Evolutionary conservation across 2,329 filamentous ascomycete species (phyloP), one percentile per base, ranked within the genome.

Genomic region (Fusarium nanum): DNA sequence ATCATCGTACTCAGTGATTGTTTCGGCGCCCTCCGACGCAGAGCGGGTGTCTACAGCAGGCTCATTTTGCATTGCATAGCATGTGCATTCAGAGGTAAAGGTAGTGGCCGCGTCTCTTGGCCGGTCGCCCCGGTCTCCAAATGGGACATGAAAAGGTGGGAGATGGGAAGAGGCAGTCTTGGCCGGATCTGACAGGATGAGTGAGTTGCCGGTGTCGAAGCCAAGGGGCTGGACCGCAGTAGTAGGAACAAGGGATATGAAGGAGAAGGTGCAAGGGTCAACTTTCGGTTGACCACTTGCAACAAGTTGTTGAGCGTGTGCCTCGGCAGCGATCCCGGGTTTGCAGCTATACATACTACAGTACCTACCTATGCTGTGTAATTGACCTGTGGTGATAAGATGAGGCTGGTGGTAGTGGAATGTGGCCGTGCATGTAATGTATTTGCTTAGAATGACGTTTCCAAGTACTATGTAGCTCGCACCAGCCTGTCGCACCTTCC

Each of bases 291-390:
- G 56, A 45, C 27, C 47, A 18, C 18, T 30, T 34, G 14, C 53
- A 23, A 41, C 49, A 49, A 30, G 23, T 25, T 14, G n/a, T 28
- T 30, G 25, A 32, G 30, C 16, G 48, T 66, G 60, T 69, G 66
- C 47, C 67, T 55, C 56, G 67, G 56, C 56, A 30, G 18, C 10
- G 42, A 50, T 40, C 42, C 67, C 66, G 66, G 61, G 28, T n/a
- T 45, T 58, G 13, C 28, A 34, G 28, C n/a, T 40, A 30, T 42
- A 27, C 18, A 8, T 22, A 22, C 25, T n/a, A 23, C 28, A 12
- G 28, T 28, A 28, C 34, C 18, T 28, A 28, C 34, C 18, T 37
- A 10, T 30, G 6, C 16, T 46, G 41, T 55, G 16, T 54, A 22
- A 52, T 41, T n/a, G 34, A n/a, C 34, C 18, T 20, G 14, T n/a